Conservation (phyloP, 1,284 basidiomycete species). For the Pascua sp. region DNA sequence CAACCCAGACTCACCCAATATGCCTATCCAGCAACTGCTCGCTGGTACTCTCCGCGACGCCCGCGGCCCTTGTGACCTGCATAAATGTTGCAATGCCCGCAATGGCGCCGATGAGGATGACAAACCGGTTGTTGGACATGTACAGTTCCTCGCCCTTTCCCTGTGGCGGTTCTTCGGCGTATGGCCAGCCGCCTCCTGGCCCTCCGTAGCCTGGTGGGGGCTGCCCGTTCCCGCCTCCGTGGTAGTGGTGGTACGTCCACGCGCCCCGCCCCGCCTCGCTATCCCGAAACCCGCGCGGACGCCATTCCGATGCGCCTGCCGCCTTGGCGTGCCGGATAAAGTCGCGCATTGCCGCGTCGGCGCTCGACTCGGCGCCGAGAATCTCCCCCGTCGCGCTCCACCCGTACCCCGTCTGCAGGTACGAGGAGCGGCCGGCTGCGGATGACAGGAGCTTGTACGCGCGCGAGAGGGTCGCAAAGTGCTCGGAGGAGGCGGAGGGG, state of each 20-base stretch:
- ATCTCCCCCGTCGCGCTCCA: conserved; percentile 22
- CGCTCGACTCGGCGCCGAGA: neutral
- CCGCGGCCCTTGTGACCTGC: conserved; percentile 19
- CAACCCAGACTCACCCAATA: conserved; percentile 31
- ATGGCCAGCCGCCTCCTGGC: conserved; percentile 12
- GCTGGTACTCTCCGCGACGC: conserved; percentile 22
- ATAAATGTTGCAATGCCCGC: conserved; percentile 3
- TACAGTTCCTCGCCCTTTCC: conserved; percentile 14
- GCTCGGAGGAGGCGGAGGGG: conserved; percentile 41
- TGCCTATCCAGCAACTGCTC: conserved; percentile 35
- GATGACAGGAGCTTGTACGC: conserved; percentile 46
- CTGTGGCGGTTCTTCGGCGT: conserved; percentile 5
- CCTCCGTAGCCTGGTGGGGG: conserved; percentile 14
- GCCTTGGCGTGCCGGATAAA: conserved; percentile 28
- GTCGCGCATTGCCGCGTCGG: conserved; percentile 29
- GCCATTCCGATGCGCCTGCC: conserved; percentile 33
- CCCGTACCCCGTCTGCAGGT: conserved; percentile 42
- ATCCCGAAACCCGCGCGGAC: conserved; percentile 23
- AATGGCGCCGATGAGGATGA: conserved; percentile 8
- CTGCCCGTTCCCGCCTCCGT: conserved; percentile 11
- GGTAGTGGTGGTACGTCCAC: conserved; percentile 17
- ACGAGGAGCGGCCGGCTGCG: conserved; percentile 28
- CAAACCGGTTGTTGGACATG: conserved; percentile 17
- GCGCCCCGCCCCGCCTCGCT: conserved; percentile 31
- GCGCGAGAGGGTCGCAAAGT: conserved; percentile 42